Base-by-base conservation (phyloP, 495 filamentous ascomycete genomes). In the Trichoderma reesei region DNA sequence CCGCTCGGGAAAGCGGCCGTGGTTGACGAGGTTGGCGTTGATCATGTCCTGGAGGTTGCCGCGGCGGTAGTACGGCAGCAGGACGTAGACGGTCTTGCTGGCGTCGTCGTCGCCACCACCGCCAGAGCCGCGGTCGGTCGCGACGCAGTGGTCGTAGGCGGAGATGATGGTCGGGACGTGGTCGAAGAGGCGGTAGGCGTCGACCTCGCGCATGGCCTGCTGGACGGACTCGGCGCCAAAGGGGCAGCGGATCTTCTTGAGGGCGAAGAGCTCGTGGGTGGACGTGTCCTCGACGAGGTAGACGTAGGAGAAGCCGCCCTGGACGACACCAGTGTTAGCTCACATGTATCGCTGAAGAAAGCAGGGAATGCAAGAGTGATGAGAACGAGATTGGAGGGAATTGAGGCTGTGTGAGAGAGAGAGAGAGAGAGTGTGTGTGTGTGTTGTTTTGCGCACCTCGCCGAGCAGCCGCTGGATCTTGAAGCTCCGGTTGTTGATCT, bases 21-120 rank as follows among this genome's bases (percentile, higher is more conserved):
- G 91, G 74, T 98, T 98, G 79, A 98, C 92, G 60, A 98, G 76
- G 74, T 98, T 98, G 65, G 94, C 94, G 71, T 98, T 98, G 79
- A 98, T 97, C 51, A 93, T 88, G 76, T 98, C 94, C 73, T 98
- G 94, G 36, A 98, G 81, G 70, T 98, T 98, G 20, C 94, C 94
- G 46, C 94, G 80, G 65, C 90, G 83, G 75, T 96, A 98, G 74
- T 98, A 98, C 7, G 94, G 94, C 16, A 98, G 82, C 37, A 98
- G 77, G 66, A 98, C 95, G 71, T 98, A 98, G 26, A 98, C 94
- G 1, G 92, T 98, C 77, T 98, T 98, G 61, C 84, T 85, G 64
- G 85, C 83, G 64, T 88, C 86, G 61, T 80, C 82, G 37, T 78
- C 81, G n/a, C 10, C 41, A 5, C 10, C 41, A 5, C 77, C 68